Percentiles rank a stretch among this genome's conserved stretches.
phyloP scores from a whole-genome alignment of 2,329 filamentous ascomycete genomes.

The Paecilomyces formosus region DNA sequence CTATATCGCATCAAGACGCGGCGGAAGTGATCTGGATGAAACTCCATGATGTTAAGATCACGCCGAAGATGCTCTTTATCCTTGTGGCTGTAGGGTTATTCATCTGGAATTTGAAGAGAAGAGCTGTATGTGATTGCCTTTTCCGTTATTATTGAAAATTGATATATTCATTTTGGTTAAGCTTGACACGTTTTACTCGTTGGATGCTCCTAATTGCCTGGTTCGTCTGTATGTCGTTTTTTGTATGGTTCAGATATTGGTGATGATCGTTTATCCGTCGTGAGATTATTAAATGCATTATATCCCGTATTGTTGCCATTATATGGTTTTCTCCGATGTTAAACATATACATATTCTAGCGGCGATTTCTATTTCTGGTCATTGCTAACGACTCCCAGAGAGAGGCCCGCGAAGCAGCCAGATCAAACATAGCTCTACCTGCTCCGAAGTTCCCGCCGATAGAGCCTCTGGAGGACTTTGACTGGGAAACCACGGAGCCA shows the following conservation, averaged over 20 bases:
- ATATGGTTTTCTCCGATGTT: no score
- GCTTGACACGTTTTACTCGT: no score
- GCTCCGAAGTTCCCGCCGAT: slow-evolving; percentile 19
- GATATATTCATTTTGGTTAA: not conserved
- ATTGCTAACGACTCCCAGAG: not conserved
- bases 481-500: slow-evolving; percentile 45
- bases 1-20: not conserved
- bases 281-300: no score
- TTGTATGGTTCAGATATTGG: no score
- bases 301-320: no score
- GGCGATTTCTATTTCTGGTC: no score
- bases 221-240: no score
- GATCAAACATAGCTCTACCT: slow-evolving; percentile 2
- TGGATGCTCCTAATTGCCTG: no score
- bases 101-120: not conserved
- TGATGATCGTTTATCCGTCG: no score
- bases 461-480: slow-evolving; percentile 41
- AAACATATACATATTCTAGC: no score
- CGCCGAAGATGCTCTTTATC: not conserved
- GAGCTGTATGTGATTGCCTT: not conserved
- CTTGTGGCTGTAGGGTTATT: not conserved
- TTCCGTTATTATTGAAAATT: not conserved
- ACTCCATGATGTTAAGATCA: not conserved
- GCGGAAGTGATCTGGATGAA: not conserved
- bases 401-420: not conserved